These are phyloP conservation scores for Neurospora sp. DNA, from an alignment of 495 filamentous ascomycete species.

Conservation along the genomic window DNA sequence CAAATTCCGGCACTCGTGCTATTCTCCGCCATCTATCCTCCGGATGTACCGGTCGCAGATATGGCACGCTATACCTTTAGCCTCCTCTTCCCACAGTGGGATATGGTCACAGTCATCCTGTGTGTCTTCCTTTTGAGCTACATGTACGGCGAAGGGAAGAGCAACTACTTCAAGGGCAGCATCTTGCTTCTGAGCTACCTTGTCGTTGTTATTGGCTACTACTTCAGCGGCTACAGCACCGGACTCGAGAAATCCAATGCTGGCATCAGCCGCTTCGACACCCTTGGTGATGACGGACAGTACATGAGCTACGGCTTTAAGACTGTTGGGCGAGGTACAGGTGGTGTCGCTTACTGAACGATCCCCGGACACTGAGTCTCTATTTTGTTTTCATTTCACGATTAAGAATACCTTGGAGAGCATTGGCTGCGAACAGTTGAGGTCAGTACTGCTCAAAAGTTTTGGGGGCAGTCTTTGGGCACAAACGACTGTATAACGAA, in stretches of 20 bases:
- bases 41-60: conserved; percentile 34
- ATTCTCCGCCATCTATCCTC: conserved; percentile 59
- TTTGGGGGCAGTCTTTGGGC: background rate
- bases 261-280: conserved; percentile 63
- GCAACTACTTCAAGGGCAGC: conserved; percentile 86
- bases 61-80: conserved; percentile 74
- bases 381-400: background rate
- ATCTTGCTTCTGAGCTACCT: conserved; percentile 90
- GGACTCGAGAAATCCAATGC: conserved; percentile 42
- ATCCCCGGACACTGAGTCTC: background rate
- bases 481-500: background rate
- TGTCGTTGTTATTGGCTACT: conserved; percentile 87
- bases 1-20: conserved; percentile 91
- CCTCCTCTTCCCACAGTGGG: conserved; percentile 97
- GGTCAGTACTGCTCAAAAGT: background rate
- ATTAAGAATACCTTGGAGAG: background rate
- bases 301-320: conserved; percentile 39
- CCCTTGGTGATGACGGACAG: conserved; percentile 42
- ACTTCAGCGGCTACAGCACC: conserved; percentile 68
- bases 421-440: background rate
- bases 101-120: conserved; percentile 94
- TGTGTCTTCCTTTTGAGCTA: conserved; percentile 96
- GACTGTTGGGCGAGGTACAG: conserved; percentile 37
- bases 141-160: conserved; percentile 97
- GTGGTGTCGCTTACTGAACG: conserved; percentile 25